Conservation (phyloP, 2,329 filamentous ascomycete genomes). For the Chaetomiaceae sp. region DNA sequence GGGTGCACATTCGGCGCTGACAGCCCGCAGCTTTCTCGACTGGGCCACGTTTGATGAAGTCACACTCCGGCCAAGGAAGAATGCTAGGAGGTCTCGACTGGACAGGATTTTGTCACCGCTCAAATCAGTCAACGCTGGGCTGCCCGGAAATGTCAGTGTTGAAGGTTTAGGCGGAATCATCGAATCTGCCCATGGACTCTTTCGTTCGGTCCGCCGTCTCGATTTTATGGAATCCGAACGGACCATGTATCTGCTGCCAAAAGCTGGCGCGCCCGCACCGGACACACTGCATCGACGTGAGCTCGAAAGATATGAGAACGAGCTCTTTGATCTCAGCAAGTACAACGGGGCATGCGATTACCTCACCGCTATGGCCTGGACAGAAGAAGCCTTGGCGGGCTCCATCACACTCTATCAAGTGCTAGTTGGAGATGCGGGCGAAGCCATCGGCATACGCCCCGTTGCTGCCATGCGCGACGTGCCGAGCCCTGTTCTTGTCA, state of each 20-base stretch:
- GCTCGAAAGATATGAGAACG: slow-evolving; percentile 22
- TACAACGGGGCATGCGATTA: slow-evolving; percentile 20
- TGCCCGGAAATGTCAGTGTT: slow-evolving; percentile 20
- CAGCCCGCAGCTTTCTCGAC: slow-evolving; percentile 15
- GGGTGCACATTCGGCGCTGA: too few relatives aligned
- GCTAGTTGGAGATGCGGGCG: slow-evolving; percentile 2
- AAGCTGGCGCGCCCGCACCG: neutral
- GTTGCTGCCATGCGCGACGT: slow-evolving; percentile 24
- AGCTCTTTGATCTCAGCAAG: slow-evolving; percentile 24
- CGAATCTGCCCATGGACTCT: slow-evolving; percentile 22
- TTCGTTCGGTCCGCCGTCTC: slow-evolving; percentile 20
- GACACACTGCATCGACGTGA: slow-evolving; percentile 12
- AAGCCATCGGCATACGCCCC: slow-evolving; percentile 15
- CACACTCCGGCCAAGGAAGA: slow-evolving; percentile 16
- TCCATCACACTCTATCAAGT: slow-evolving; percentile 22
- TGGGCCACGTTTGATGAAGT: slow-evolving; percentile 19
- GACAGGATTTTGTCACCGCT: slow-evolving; percentile 19
- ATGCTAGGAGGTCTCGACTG: slow-evolving; percentile 17
- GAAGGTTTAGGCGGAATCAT: slow-evolving; percentile 22
- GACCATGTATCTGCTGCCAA: slow-evolving; percentile 9
- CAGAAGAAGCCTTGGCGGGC: slow-evolving; percentile 17
- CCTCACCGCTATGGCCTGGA: slow-evolving; percentile 22
- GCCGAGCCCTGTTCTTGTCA: slow-evolving; percentile 19
- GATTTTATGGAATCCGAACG: slow-evolving; percentile 23
- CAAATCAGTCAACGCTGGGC: slow-evolving; percentile 17